Base-by-base conservation (phyloP, 2,329 filamentous ascomycete genomes). In the Trichoderma oligosporum region DNA sequence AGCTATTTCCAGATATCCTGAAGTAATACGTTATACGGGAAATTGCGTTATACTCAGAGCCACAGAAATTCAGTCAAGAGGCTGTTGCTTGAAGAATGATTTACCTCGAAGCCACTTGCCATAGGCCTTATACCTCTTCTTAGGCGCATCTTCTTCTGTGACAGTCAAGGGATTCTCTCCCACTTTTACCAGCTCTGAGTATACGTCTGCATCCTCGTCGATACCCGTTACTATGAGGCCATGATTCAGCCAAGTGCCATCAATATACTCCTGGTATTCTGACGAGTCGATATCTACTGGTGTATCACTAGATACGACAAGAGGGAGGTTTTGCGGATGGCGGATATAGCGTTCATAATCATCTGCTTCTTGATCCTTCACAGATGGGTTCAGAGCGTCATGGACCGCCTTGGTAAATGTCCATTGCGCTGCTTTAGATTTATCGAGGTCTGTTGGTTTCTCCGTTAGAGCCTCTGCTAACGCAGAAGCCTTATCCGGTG, bases 121-220 rank as follows among this genome's bases (percentile, higher is more conserved):
- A 73, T 99, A 99, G 8, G 92, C 89, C 74, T 96, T 97, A 73
- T 99, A 99, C 64, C 94, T 80, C 80, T 97, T 97, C 81, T 96
- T 97, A 38, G 82, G 81, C 44, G 85, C 81, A 71, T 97, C 94
- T 67, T 95, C 92, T 42, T 92, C 87, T 1, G 85, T 86, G 12
- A 97, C 93, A 2, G 90, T 95, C 52, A 99, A 75, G 16, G 91
- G 90, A 65, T 96, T 90, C 60, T 94, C 88, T 4, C 82, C 84
- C 11, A 94, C 83, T 41, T 81, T 82, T 56, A 97, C 71, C 66
- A 94, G 87, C 61, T 94, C 89, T 27, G 78, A 78, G 71, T 95
- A 97, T 58, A 89, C 83, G 22, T 72, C 71, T 24, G 68, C 62
- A 35, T 74, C 72, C 25, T 75, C 72, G 42, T 74, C 71, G 22